A percentile compares a stretch with the other conserved stretches of the same genome.
phyloP scores from a whole-genome alignment of 176 grass and related monocot genomes.

The Rhynchospora breviuscula region DNA sequence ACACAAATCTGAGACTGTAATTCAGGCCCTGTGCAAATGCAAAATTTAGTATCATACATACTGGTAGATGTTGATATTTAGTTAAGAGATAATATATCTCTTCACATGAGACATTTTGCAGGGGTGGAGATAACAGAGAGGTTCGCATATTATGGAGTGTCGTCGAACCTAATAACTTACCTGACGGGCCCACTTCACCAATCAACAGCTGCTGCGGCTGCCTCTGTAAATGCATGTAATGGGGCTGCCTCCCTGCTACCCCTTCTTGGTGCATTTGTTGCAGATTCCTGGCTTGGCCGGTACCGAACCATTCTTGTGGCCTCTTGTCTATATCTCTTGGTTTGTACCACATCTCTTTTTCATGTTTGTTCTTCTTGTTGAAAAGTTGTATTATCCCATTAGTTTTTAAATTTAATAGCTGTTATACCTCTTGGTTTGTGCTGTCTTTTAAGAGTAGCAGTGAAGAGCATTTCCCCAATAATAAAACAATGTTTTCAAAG shows the following conservation, averaged over 20 bases:
- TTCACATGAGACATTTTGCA: neutral
- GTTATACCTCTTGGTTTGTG: neutral
- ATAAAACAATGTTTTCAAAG: neutral
- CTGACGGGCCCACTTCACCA: slow-evolving; percentile 55
- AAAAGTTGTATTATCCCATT: neutral
- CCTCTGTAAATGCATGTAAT: slow-evolving; percentile 38
- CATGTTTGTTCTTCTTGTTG: neutral
- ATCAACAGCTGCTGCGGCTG: slow-evolving; percentile 39
- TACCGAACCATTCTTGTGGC: slow-evolving; percentile 34
- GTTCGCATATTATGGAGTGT: slow-evolving; percentile 45
- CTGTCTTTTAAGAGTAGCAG: too few species aligned
- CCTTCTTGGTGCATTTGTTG: slow-evolving; percentile 48
- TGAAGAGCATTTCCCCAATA: neutral
- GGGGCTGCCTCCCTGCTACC: slow-evolving; percentile 42
- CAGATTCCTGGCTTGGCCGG: slow-evolving; percentile 53
- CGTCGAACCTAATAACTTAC: slow-evolving; percentile 62
- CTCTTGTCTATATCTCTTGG: slow-evolving; percentile 41
- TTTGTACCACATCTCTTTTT: neutral
- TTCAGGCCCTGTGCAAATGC: neutral
- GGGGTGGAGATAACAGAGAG: slow-evolving; percentile 58
- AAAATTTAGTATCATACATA: neutral
- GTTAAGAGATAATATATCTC: neutral
- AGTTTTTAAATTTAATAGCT: neutral
- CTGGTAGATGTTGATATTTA: neutral
- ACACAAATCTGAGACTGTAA: neutral